A percentile compares a stretch with the other conserved stretches of the same genome.
Evolutionary conservation across 805 yeast species (phyloP).

Genomic region (Sugiyamaella americana): DNA sequence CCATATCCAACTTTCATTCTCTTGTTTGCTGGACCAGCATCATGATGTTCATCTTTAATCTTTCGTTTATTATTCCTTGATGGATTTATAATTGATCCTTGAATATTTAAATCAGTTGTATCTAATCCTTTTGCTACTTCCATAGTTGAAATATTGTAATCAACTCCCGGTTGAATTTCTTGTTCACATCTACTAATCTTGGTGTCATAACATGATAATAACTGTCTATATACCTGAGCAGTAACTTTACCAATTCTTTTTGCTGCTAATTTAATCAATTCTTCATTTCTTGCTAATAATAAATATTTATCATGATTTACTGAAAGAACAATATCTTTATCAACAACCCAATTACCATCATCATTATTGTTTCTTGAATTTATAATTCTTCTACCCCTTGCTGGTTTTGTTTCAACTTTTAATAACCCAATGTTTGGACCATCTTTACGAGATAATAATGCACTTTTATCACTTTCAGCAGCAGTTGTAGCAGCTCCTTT

Average conservation of each 20-base stretch:
- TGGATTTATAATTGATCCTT: background rate
- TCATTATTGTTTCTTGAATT: slow-evolving; percentile 1
- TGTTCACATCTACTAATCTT: slow-evolving; percentile 33
- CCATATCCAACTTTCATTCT: slow-evolving; percentile 9
- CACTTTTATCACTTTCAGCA: slow-evolving; percentile 34
- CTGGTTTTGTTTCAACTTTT: slow-evolving; percentile 1
- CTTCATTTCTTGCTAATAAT: slow-evolving; percentile 57
- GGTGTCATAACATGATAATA: slow-evolving; percentile 54
- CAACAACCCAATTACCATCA: slow-evolving; percentile 10
- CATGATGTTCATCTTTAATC: background rate
- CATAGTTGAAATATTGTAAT: slow-evolving; percentile 32
- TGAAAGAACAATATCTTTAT: slow-evolving; percentile 39
- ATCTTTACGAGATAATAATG: slow-evolving; percentile 17
- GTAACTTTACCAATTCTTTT: slow-evolving; percentile 67
- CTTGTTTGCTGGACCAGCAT: background rate
- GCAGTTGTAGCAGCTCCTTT: slow-evolving; percentile 55
- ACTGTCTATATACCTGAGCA: slow-evolving; percentile 54
- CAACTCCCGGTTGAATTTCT: slow-evolving; percentile 24
- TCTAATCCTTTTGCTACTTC: slow-evolving; percentile 25
- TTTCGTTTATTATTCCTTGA: background rate
- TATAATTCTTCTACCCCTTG: background rate
- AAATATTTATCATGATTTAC: slow-evolving; percentile 63
- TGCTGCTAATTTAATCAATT: slow-evolving; percentile 55
- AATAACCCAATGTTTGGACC: slow-evolving; percentile 18
- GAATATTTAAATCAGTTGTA: background rate